Percentiles rank a stretch among this genome's conserved stretches.
Evolutionary conservation across 495 filamentous ascomycete genomes (phyloP).

Genomic region (Venustampulla echinocandica): DNA sequence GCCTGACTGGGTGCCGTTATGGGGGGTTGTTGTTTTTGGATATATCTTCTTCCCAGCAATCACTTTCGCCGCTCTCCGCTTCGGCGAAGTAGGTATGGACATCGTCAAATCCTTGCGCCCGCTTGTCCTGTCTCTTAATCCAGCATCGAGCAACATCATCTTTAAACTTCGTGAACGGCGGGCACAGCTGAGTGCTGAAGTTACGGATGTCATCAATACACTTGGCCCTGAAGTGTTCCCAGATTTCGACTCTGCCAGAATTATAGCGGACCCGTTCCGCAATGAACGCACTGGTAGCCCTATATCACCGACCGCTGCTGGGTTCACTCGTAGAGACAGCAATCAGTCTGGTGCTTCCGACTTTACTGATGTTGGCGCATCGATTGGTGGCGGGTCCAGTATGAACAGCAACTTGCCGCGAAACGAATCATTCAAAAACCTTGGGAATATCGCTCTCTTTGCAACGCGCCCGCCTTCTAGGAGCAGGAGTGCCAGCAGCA

Average conservation of each 20-base stretch:
- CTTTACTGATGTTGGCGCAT: slow-evolving; percentile 11
- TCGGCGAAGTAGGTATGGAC: slow-evolving; percentile 97
- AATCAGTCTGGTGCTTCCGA: slow-evolving; percentile 20
- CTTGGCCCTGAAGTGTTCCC: slow-evolving; percentile 94
- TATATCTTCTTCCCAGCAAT: slow-evolving; percentile 78
- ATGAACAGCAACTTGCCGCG: slow-evolving; percentile 47
- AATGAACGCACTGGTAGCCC: slow-evolving; percentile 11
- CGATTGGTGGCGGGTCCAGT: slow-evolving; percentile 16
- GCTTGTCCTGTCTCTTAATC: slow-evolving; percentile 79
- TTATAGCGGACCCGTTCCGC: slow-evolving; percentile 49
- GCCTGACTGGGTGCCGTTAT: slow-evolving; percentile 72
- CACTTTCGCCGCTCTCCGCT: slow-evolving; percentile 88
- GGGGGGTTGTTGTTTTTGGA: slow-evolving; percentile 60
- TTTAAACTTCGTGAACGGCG: slow-evolving; percentile 68
- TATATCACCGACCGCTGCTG: slow-evolving; percentile 11
- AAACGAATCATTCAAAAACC: slow-evolving; percentile 88
- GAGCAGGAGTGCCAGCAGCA: slow-evolving; percentile 63
- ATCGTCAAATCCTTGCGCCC: slow-evolving; percentile 91
- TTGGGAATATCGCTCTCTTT: slow-evolving; percentile 79
- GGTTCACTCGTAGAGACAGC: slow-evolving; percentile 18
- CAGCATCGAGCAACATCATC: slow-evolving; percentile 74
- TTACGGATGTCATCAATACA: slow-evolving; percentile 87
- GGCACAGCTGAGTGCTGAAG: slow-evolving; percentile 64
- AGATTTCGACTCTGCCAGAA: slow-evolving; percentile 80
- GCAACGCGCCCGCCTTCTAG: slow-evolving; percentile 73